Conservation (phyloP, 2,329 filamentous ascomycete genomes). For the Aspergillus sp. region DNA sequence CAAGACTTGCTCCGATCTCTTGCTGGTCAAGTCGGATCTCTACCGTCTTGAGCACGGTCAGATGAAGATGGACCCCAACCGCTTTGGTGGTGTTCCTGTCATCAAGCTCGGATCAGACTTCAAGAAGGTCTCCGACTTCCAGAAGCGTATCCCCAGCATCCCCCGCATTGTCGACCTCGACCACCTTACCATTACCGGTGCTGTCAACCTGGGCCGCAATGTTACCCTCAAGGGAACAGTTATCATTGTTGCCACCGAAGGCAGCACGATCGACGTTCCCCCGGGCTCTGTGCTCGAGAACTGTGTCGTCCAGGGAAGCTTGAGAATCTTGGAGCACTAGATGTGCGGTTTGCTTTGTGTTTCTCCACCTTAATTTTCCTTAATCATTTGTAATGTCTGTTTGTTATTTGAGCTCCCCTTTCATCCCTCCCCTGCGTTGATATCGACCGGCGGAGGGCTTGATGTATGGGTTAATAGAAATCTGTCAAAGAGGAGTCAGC, state of each 20-base stretch:
- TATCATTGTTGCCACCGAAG: conserved; percentile 97
- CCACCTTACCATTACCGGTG: conserved; percentile 94
- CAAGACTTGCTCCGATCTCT: conserved; percentile 98
- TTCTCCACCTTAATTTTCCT: conserved; percentile 6
- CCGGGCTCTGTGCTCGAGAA: conserved; percentile 97
- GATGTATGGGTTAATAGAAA: too few relatives aligned
- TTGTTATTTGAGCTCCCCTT: not conserved
- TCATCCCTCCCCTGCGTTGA: too few relatives aligned
- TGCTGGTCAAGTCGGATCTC: conserved; percentile 99
- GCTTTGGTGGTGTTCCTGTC: conserved; percentile 91
- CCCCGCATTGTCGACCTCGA: conserved; percentile 48
- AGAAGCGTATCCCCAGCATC: conserved; percentile 48
- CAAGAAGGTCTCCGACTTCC: conserved; percentile 92
- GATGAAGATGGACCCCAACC: conserved; percentile 91
- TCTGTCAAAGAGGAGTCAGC: too few relatives aligned
- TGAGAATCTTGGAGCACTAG: conserved; percentile 68
- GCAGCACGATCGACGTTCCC: conserved; percentile 95
- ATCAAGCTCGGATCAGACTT: conserved; percentile 99
- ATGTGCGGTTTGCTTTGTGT: conserved; percentile 3
- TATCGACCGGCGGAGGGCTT: too few relatives aligned
- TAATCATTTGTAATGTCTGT: not conserved
- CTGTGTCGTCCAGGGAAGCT: conserved; percentile 95
- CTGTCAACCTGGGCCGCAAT: conserved; percentile 91
- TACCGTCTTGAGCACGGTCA: conserved; percentile 99
- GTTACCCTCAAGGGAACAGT: conserved; percentile 96